Evolutionary conservation across 768 basidiomycete genomes (phyloP).

Genomic region (Termitomyces eurrhizus): DNA sequence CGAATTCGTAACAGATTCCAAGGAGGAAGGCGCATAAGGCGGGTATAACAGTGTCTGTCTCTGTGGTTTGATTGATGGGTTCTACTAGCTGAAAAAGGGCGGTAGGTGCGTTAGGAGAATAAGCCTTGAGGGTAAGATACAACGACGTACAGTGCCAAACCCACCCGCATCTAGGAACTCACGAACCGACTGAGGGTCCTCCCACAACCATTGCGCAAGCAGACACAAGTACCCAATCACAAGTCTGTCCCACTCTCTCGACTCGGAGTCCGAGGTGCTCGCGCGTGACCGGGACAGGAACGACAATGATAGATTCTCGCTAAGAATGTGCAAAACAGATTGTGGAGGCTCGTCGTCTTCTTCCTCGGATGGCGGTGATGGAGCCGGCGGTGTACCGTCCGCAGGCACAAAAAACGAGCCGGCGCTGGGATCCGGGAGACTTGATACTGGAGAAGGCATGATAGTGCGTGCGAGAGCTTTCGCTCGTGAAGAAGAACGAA

Average conservation of each 20-base stretch:
- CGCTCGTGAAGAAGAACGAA: slow-evolving; percentile 61
- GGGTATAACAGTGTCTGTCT: slow-evolving; percentile 82
- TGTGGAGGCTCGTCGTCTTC: slow-evolving; percentile 66
- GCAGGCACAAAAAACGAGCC: slow-evolving; percentile 73
- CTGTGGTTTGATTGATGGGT: slow-evolving; percentile 87
- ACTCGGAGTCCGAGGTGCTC: slow-evolving; percentile 64
- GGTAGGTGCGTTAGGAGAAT: neutral
- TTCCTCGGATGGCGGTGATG: slow-evolving; percentile 27
- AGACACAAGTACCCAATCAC: slow-evolving; percentile 83
- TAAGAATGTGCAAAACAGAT: slow-evolving; percentile 76
- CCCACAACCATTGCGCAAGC: slow-evolving; percentile 94
- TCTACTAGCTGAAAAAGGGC: slow-evolving; percentile 64
- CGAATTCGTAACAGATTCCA: slow-evolving; percentile 94
- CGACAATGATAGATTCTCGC: slow-evolving; percentile 87
- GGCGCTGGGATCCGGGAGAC: slow-evolving; percentile 25
- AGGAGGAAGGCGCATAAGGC: slow-evolving; percentile 90
- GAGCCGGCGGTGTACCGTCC: slow-evolving; percentile 43
- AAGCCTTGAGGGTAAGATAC: neutral
- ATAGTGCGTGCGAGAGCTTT: slow-evolving; percentile 65
- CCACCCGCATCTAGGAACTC: slow-evolving; percentile 91
- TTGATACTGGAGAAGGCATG: slow-evolving; percentile 41
- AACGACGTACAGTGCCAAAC: slow-evolving; percentile 73
- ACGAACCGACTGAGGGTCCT: slow-evolving; percentile 82
- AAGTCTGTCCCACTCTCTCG: slow-evolving; percentile 86
- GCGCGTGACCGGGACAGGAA: slow-evolving; percentile 72